phyloP scores from a whole-genome alignment of 768 basidiomycete genomes.

The Suillus fuscotomentosus region DNA sequence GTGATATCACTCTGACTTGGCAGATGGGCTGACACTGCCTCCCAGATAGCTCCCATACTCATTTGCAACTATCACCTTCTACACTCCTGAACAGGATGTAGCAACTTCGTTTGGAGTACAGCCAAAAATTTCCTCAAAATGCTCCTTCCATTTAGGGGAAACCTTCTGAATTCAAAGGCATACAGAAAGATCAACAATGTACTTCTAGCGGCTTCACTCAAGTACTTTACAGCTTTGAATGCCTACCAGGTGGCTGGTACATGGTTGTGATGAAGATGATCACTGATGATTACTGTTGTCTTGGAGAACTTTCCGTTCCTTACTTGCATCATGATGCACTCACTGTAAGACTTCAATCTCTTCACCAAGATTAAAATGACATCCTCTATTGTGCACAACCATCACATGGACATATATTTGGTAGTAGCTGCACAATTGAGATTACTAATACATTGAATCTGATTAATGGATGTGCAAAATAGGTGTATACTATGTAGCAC shows the following conservation, averaged over 20 bases:
- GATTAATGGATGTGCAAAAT: neutral
- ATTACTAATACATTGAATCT: neutral
- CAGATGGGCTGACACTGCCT: neutral
- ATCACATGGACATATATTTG: neutral
- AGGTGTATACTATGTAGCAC: neutral
- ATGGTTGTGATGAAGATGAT: slow-evolving; percentile 22
- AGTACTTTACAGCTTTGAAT: slow-evolving; percentile 20
- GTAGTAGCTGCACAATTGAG: neutral
- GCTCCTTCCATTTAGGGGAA: neutral
- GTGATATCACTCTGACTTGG: neutral
- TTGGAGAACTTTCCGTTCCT: neutral
- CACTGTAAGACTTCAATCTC: neutral
- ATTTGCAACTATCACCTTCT: neutral
- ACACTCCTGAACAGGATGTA: neutral
- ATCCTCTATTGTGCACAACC: neutral
- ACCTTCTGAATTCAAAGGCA: neutral
- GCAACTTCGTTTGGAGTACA: neutral
- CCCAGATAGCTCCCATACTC: neutral
- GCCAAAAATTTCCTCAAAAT: neutral
- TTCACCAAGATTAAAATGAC: slow-evolving; percentile 10
- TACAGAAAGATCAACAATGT: slow-evolving; percentile 8
- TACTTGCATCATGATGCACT: neutral
- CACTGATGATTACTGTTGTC: slow-evolving; percentile 4
- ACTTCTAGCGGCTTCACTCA: slow-evolving; percentile 19
- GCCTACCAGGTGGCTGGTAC: slow-evolving; percentile 16